phyloP scores from a whole-genome alignment of 2,329 filamentous ascomycete species.

The Fusarium pseudoanthophilum region DNA sequence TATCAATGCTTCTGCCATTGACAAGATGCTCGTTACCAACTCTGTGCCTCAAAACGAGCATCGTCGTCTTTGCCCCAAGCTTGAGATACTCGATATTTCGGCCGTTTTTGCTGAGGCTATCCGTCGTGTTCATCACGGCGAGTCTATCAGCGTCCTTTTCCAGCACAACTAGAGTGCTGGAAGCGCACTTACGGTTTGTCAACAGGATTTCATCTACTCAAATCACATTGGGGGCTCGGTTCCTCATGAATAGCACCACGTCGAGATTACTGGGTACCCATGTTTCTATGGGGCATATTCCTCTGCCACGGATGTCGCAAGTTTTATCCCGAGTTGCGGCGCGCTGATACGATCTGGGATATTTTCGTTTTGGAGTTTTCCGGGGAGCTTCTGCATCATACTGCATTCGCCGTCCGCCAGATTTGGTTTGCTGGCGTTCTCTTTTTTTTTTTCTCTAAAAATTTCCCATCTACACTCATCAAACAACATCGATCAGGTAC shows the following conservation, averaged over 20 bases:
- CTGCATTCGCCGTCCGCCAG: conserved; percentile 41
- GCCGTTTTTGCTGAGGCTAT: conserved; percentile 96
- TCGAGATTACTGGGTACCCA: conserved; percentile 15
- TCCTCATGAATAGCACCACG: conserved; percentile 1
- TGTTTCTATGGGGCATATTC: conserved; percentile 1
- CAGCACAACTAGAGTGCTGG: conserved; percentile 46
- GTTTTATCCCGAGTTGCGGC: conserved; percentile 23
- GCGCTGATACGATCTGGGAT: conserved; percentile 30
- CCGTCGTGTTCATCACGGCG: conserved; percentile 93
- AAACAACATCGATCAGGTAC: conserved; percentile 31
- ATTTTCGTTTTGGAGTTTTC: conserved; percentile 44
- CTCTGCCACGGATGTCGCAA: conserved; percentile 21
- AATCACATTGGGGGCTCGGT: conserved; percentile 21
- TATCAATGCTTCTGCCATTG: conserved; percentile 91
- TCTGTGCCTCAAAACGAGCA: conserved; percentile 91
- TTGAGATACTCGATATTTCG: conserved; percentile 90
- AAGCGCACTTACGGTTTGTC: conserved; percentile 24
- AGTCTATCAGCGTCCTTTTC: conserved; percentile 96
- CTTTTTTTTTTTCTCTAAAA: conserved; percentile 21
- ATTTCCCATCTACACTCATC: conserved; percentile 25
- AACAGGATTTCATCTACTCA: conserved; percentile 14
- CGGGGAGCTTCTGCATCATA: conserved; percentile 37
- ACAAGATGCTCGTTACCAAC: conserved; percentile 96
- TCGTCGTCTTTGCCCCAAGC: conserved; percentile 80
- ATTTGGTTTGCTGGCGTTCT: conserved; percentile 35